Evolutionary conservation across 2,329 filamentous ascomycete genomes (phyloP).

Genomic region (Sarocladiaceae sp.): DNA sequence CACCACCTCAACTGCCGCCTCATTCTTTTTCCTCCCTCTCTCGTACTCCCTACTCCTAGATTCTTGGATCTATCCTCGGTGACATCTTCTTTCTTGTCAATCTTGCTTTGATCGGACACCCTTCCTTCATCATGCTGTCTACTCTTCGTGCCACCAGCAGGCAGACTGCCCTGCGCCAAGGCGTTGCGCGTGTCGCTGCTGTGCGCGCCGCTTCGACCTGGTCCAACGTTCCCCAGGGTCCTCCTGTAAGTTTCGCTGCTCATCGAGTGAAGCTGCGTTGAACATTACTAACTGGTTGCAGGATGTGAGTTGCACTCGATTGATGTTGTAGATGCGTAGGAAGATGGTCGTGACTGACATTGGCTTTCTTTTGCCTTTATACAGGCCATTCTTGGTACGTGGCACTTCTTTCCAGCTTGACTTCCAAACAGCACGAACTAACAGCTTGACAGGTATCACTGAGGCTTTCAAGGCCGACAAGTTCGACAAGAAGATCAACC

Average conservation of each 20-base stretch:
- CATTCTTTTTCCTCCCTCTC: slow-evolving; percentile 8
- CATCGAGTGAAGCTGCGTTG: slow-evolving; percentile 10
- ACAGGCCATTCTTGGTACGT: slow-evolving; percentile 73
- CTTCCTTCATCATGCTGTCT: slow-evolving; percentile 46
- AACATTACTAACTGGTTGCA: slow-evolving; percentile 14
- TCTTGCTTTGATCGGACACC: no score
- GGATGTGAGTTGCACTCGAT: slow-evolving; percentile 31
- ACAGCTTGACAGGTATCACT: slow-evolving; percentile 66
- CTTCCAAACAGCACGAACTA: slow-evolving; percentile 12
- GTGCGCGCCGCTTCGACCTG: slow-evolving; percentile 71
- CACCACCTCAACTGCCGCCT: not conserved
- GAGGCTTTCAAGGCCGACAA: slow-evolving; percentile 98
- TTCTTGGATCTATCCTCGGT: not conserved
- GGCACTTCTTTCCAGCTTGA: slow-evolving; percentile 15
- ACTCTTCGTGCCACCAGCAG: slow-evolving; percentile 48
- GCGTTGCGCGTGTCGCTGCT: slow-evolving; percentile 33
- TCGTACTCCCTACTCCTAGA: slow-evolving; percentile 7
- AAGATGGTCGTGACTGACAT: slow-evolving; percentile 19
- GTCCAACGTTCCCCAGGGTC: slow-evolving; percentile 87
- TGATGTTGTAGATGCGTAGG: not conserved
- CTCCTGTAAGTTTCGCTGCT: slow-evolving; percentile 66
- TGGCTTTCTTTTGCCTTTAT: slow-evolving; percentile 13
- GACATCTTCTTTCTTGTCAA: no score
- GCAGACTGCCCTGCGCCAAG: slow-evolving; percentile 39
- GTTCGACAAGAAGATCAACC: slow-evolving; percentile 95